phyloP scores from a whole-genome alignment of 176 grass and related monocot species.

The Eleusine coracana region DNA sequence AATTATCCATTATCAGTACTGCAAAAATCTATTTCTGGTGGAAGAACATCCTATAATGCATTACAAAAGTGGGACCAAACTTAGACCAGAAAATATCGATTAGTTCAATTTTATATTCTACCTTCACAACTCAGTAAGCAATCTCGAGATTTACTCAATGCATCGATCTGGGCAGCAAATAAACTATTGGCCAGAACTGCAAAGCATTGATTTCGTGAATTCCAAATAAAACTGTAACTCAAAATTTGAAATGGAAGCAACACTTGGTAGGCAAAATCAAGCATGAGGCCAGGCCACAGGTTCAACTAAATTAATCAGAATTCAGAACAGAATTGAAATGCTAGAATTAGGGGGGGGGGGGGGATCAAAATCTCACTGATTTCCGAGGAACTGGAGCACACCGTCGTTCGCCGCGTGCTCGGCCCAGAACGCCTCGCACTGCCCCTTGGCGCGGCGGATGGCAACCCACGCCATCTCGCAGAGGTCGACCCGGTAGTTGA shows the following conservation, averaged over 20 bases:
- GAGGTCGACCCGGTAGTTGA: neutral
- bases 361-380: constrained; percentile 12
- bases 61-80: neutral
- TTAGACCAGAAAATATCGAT: neutral
- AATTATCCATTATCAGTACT: neutral
- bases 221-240: no score
- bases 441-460: constrained; percentile 29
- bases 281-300: no score
- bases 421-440: constrained; percentile 46
- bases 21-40: neutral
- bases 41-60: neutral
- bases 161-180: no score
- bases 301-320: no score
- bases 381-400: constrained; percentile 33
- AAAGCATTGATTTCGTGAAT: no score
- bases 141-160: neutral
- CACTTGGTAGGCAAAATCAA: no score
- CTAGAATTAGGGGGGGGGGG: neutral
- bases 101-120: neutral
- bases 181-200: no score
- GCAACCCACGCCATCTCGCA: constrained; percentile 22
- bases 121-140: neutral
- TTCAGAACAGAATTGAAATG: neutral
- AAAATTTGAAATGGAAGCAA: neutral
- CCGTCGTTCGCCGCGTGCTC: constrained; percentile 26